Evolutionary conservation across 2,329 filamentous ascomycete species (phyloP).

Genomic region (Coniochaeta ligniaria): DNA sequence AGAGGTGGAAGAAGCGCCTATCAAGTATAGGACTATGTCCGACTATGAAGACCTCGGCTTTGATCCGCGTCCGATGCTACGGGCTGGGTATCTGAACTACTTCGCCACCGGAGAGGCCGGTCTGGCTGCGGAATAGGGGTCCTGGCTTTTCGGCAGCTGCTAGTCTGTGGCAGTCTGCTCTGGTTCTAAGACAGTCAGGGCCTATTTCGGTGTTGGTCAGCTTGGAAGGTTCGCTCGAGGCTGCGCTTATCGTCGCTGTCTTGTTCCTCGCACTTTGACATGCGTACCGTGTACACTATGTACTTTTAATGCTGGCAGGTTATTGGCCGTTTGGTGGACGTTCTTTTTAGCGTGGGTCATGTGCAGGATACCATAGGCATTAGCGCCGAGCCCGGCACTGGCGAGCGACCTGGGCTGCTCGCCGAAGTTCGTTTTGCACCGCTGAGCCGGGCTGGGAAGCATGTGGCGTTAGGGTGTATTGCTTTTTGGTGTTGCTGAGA

Average conservation of each 20-base stretch:
- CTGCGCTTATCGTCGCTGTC: neutral
- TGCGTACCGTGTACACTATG: neutral
- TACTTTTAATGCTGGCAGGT: neutral
- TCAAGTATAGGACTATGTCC: constrained; percentile 11
- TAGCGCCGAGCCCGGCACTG: too few relatives aligned
- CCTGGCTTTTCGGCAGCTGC: neutral
- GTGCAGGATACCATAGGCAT: neutral
- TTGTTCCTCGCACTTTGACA: neutral
- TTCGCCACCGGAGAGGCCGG: neutral
- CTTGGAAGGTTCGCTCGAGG: neutral
- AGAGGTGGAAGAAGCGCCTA: constrained; percentile 8
- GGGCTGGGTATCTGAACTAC: constrained; percentile 27
- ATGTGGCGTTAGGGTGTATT: neutral
- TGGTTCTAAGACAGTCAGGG: neutral
- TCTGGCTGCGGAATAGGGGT: neutral
- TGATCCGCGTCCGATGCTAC: constrained; percentile 28
- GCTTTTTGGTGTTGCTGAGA: neutral
- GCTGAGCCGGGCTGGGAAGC: neutral
- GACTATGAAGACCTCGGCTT: constrained; percentile 36
- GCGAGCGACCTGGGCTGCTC: neutral
- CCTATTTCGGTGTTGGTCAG: neutral
- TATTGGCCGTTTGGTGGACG: neutral
- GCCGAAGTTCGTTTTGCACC: neutral
- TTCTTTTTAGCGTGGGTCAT: neutral
- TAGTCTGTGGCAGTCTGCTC: neutral